Conservation (phyloP, 371 early-diverging fungal genomes). For the Capillidium heterosporum region DNA sequence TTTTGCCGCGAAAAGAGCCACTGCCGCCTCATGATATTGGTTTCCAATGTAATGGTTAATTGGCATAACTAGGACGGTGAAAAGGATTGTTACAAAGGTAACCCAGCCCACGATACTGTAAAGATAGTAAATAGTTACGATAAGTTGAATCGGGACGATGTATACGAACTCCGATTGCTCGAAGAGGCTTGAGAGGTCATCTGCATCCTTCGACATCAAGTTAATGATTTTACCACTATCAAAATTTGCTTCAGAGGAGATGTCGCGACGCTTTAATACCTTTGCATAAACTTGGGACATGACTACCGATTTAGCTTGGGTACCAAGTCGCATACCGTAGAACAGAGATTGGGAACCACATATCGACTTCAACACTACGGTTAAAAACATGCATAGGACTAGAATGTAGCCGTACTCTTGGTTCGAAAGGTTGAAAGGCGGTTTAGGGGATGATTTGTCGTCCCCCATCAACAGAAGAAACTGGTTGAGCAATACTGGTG, state of each 20-base stretch:
- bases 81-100: slow-evolving; percentile 23
- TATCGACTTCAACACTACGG: slow-evolving; percentile 21
- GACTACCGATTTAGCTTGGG: slow-evolving; percentile 23
- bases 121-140: slow-evolving; percentile 21
- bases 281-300: slow-evolving; percentile 37
- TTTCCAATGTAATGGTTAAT: slow-evolving; percentile 30
- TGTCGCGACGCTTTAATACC: slow-evolving; percentile 29
- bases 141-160: slow-evolving; percentile 26
- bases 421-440: not conserved
- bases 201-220: slow-evolving; percentile 59
- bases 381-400: slow-evolving; percentile 16
- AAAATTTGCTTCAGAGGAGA: slow-evolving; percentile 14
- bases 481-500: not conserved
- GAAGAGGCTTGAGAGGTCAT: slow-evolving; percentile 21
- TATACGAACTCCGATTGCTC: slow-evolving; percentile 26
- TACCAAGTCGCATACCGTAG: slow-evolving; percentile 8
- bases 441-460: not conserved
- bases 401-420: not conserved
- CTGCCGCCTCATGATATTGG: slow-evolving; percentile 15
- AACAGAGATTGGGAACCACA: slow-evolving; percentile 8
- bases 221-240: slow-evolving; percentile 59
- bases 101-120: slow-evolving; percentile 26
- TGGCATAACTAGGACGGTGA: slow-evolving; percentile 23
- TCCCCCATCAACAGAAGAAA: not conserved
- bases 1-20: slow-evolving; percentile 11